These are phyloP conservation scores for Rhynchospora tenuis DNA, from an alignment of 176 grass and related monocot genomes.

Conservation along the genomic window DNA sequence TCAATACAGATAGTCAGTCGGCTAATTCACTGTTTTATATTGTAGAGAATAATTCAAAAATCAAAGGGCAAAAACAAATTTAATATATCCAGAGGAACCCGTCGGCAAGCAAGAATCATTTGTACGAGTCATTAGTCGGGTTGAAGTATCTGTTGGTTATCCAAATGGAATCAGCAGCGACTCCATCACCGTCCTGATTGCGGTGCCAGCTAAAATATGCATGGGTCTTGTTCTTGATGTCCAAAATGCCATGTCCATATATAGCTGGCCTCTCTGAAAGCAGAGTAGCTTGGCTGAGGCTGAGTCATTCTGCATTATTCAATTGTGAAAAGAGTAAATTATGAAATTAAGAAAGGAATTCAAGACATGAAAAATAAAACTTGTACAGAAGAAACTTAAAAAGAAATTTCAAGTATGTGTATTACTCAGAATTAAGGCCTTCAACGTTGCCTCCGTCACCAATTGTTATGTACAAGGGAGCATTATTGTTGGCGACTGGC, in stretches of 20 bases:
- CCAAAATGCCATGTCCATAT: constrained; percentile 48
- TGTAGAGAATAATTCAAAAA: too few species aligned
- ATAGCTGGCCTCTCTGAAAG: constrained; percentile 65
- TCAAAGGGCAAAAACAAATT: too few species aligned
- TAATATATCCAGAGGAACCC: too few species aligned
- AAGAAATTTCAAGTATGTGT: too few species aligned
- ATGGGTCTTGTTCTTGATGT: constrained; percentile 62
- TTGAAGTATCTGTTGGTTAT: constrained; percentile 52
- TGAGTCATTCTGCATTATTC: constrained; percentile 28
- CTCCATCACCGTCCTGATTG: constrained; percentile 51
- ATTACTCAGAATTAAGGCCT: constrained; percentile 42
- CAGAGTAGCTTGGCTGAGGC: constrained; percentile 54
- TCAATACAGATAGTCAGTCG: too few species aligned
- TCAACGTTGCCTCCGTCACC: constrained; percentile 62
- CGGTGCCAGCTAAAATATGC: constrained; percentile 60
- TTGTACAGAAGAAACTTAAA: too few species aligned
- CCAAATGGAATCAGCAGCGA: constrained; percentile 48
- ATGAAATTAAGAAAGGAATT: not conserved
- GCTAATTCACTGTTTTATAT: too few species aligned
- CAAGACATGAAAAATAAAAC: too few species aligned
- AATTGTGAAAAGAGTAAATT: not conserved
- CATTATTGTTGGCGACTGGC: constrained; percentile 34
- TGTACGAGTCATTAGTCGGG: constrained; percentile 19
- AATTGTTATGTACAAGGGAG: constrained; percentile 53
- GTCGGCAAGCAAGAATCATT: too few species aligned